A percentile compares a stretch with the other conserved stretches of the same genome.
These are phyloP conservation scores for Boeremia exigua DNA, from an alignment of 2,329 filamentous ascomycete species.

Conservation along the genomic window DNA sequence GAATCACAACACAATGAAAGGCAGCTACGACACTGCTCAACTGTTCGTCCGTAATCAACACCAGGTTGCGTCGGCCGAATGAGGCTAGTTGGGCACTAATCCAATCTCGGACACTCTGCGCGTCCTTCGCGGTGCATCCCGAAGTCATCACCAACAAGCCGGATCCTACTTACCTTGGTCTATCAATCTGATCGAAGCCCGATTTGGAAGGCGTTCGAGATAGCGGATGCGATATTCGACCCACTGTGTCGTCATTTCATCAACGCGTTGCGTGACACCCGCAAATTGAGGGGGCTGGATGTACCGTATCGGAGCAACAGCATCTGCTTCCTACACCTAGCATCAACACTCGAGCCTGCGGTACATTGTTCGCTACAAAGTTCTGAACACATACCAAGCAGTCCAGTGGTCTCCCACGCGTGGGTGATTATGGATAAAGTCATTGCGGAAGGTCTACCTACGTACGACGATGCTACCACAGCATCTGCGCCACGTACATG, in stretches of 20 bases:
- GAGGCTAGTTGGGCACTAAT: too few species aligned
- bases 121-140: too few species aligned
- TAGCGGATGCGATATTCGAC: neutral
- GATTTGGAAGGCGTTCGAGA: neutral
- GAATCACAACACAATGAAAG: too few species aligned
- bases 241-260: neutral
- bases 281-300: slow-evolving; percentile 11
- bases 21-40: too few species aligned
- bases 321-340: neutral
- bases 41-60: too few species aligned
- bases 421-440: slow-evolving; percentile 27
- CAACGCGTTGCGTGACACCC: slow-evolving; percentile 8
- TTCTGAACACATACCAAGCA: neutral
- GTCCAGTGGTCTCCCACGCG: neutral
- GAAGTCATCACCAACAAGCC: too few species aligned
- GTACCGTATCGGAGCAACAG: neutral
- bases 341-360: neutral
- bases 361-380: neutral
- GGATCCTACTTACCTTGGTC: too few species aligned
- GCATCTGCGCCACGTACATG: slow-evolving; percentile 14
- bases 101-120: too few species aligned
- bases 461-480: slow-evolving; percentile 30
- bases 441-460: slow-evolving; percentile 24
- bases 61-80: too few species aligned
- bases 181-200: too few species aligned